Evolutionary conservation across 2,329 filamentous ascomycete species (phyloP).

Genomic region (Trematosphaeria pertusa): DNA sequence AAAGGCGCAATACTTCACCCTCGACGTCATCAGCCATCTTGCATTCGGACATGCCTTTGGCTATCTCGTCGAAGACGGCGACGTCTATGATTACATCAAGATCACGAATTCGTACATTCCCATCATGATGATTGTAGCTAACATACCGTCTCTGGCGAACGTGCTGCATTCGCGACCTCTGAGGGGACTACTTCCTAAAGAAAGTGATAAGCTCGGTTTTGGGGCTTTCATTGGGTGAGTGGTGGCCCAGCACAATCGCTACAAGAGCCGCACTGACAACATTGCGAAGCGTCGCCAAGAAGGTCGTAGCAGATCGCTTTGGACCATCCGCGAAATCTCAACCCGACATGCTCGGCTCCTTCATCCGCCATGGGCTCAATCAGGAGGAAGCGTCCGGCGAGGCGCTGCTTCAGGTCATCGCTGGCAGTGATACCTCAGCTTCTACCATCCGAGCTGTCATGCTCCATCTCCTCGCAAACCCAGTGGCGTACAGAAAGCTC

Average conservation of each 20-base stretch:
- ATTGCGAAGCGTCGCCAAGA: conserved; percentile 9
- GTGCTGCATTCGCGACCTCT: conserved; percentile 20
- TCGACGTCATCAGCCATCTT: conserved; percentile 62
- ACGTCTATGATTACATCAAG: conserved; percentile 53
- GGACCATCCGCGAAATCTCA: conserved; percentile 51
- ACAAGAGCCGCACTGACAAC: no score
- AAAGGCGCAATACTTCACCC: conserved; percentile 60
- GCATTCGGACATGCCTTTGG: conserved; percentile 60
- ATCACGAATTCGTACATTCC: conserved; percentile 25
- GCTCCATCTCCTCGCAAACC: conserved; percentile 59
- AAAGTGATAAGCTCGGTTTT: neutral
- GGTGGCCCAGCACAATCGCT: no score
- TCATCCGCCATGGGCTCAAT: conserved; percentile 54
- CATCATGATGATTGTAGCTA: conserved; percentile 38
- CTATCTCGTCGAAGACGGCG: conserved; percentile 56
- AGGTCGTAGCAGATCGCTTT: conserved; percentile 26
- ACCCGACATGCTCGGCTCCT: conserved; percentile 61
- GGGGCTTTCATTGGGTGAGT: neutral
- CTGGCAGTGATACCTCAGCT: conserved; percentile 65
- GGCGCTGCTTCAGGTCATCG: conserved; percentile 55
- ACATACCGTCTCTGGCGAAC: conserved; percentile 13
- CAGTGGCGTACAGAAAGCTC: conserved; percentile 53
- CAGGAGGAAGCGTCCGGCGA: conserved; percentile 49
- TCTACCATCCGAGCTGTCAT: conserved; percentile 61
- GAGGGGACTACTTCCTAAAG: neutral